These are phyloP conservation scores for Cyberlindnera bimundalis DNA, from an alignment of 805 yeast species.

Conservation along the genomic window DNA sequence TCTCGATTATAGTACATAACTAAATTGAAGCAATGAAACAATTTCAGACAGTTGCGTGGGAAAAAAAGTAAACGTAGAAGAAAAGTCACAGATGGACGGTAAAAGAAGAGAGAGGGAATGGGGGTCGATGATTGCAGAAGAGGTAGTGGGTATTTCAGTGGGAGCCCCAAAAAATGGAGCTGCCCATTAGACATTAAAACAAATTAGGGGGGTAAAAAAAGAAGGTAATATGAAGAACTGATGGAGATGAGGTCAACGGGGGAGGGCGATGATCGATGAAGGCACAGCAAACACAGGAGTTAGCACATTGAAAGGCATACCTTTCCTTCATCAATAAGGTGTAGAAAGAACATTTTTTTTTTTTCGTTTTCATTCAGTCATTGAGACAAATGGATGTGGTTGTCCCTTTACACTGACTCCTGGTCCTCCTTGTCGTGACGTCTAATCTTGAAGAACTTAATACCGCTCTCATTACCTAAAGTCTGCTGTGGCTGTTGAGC, in stretches of 20 bases:
- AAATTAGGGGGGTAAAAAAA: neutral
- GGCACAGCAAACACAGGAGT: no score
- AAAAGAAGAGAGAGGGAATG: neutral
- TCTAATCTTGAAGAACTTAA: constrained; percentile 74
- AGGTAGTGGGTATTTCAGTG: neutral
- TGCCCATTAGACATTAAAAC: no score
- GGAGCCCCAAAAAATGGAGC: no score
- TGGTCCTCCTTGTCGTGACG: constrained; percentile 44
- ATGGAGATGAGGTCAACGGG: no score
- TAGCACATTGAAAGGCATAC: no score
- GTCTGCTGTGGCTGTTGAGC: constrained; percentile 24
- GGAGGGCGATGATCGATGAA: neutral
- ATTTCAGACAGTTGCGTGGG: neutral
- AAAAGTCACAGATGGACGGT: neutral
- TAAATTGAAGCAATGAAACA: neutral
- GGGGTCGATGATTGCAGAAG: neutral
- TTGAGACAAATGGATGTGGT: neutral
- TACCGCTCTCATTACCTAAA: constrained; percentile 49
- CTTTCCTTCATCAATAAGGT: no score
- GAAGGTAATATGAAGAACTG: no score
- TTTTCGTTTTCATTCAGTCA: neutral
- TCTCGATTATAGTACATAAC: constrained; percentile 1
- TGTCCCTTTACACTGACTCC: constrained; percentile 32
- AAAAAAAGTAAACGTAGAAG: neutral
- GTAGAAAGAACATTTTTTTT: no score